phyloP scores from a whole-genome alignment of 1,284 basidiomycete genomes.

The Tylopilus sp. region DNA sequence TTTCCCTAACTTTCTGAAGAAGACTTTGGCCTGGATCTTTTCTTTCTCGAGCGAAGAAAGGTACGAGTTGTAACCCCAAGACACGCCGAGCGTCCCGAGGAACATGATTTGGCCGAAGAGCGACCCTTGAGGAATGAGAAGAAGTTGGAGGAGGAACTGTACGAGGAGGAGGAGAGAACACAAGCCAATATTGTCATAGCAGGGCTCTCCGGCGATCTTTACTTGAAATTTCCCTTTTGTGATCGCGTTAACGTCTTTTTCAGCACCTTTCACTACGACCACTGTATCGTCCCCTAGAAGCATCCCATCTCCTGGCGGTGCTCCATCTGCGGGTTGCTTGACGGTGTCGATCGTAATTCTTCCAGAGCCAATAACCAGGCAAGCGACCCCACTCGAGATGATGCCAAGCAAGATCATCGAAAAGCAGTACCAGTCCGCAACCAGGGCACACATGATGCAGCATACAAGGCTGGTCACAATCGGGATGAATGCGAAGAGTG shows the following conservation, averaged over 20 bases:
- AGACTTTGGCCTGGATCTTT: constrained; percentile 36
- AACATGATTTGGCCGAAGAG: constrained; percentile 46
- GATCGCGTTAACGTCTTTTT: constrained; percentile 19
- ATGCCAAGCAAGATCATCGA: constrained; percentile 45
- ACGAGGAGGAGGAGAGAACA: constrained; percentile 38
- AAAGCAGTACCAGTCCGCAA: constrained; percentile 40
- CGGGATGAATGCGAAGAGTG: constrained; percentile 20
- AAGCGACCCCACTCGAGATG: constrained; percentile 38
- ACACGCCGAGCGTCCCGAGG: constrained; percentile 38
- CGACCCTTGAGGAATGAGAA: constrained; percentile 40
- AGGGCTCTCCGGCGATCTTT: constrained; percentile 14
- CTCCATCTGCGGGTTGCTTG: constrained; percentile 22
- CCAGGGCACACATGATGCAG: constrained; percentile 32
- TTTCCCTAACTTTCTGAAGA: constrained; percentile 29
- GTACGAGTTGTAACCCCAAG: constrained; percentile 45
- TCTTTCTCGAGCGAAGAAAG: constrained; percentile 47
- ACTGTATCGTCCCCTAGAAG: constrained; percentile 26
- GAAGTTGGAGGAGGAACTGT: constrained; percentile 42
- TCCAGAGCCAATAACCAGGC: constrained; percentile 33
- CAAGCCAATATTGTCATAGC: constrained; percentile 14
- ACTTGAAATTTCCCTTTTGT: constrained; percentile 25
- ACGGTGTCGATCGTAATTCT: constrained; percentile 20
- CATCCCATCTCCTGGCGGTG: constrained; percentile 26
- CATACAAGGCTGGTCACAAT: constrained; percentile 30
- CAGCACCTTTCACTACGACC: constrained; percentile 32